Percentiles rank a stretch among this genome's conserved stretches.
Evolutionary conservation across 176 grass and related monocot genomes (phyloP).

Genomic region (Zoysia pacifica): DNA sequence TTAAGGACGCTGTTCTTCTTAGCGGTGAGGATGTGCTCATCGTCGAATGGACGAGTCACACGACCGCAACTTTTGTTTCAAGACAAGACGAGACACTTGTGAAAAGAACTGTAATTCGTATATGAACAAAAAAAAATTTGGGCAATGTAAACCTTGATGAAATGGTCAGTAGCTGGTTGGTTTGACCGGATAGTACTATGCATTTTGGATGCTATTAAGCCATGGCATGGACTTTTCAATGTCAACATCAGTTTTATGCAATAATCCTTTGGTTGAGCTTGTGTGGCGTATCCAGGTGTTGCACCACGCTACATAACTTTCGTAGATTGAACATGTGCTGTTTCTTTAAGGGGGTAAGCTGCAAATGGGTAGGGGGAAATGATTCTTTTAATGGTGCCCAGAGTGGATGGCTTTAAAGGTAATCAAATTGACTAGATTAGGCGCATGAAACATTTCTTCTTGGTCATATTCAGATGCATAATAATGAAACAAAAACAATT

Average conservation of each 20-base stretch:
- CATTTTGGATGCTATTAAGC: neutral
- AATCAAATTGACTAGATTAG: slow-evolving; percentile 47
- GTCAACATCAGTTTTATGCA: neutral
- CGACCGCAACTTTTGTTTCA: neutral
- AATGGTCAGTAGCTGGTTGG: neutral
- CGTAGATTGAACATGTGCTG: slow-evolving; percentile 22
- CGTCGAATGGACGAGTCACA: slow-evolving; percentile 5
- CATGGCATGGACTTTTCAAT: slow-evolving; percentile 1
- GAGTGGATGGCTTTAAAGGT: slow-evolving; percentile 44
- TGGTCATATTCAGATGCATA: slow-evolving; percentile 40
- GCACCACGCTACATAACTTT: neutral
- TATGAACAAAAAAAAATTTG: neutral
- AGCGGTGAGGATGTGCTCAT: slow-evolving; percentile 16
- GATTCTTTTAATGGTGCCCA: slow-evolving; percentile 41
- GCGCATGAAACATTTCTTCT: slow-evolving; percentile 32
- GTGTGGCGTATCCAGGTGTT: slow-evolving; percentile 4
- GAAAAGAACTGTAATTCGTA: neutral
- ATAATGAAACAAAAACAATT: neutral
- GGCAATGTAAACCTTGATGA: neutral
- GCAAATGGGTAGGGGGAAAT: slow-evolving; percentile 35
- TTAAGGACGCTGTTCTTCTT: neutral
- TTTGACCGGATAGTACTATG: neutral
- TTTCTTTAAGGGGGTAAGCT: slow-evolving; percentile 41
- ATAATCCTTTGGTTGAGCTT: neutral
- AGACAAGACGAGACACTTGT: neutral